Conservation (phyloP, 257 asterid genomes). For the Solanum infundibuliforme region DNA sequence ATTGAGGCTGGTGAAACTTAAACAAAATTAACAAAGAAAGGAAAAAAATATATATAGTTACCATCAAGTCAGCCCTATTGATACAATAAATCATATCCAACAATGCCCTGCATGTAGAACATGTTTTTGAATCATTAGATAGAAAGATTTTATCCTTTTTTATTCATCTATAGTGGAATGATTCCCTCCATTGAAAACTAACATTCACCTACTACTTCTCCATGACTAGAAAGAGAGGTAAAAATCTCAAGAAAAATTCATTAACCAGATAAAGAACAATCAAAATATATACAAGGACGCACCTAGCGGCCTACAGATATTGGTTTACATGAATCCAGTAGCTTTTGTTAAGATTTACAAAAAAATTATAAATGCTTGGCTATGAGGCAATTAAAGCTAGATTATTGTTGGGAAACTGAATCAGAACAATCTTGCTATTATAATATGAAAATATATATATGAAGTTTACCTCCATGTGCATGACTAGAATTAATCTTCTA, state of each 20-base stretch:
- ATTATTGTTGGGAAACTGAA: neutral
- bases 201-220: neutral
- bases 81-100: neutral
- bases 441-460: neutral
- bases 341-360: neutral
- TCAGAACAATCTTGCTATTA: neutral
- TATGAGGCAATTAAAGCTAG: neutral
- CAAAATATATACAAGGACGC: neutral
- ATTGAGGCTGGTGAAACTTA: neutral
- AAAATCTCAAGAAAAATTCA: neutral
- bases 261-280: neutral
- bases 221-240: neutral
- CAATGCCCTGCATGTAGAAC: neutral
- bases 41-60: neutral
- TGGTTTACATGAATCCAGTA: neutral
- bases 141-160: neutral
- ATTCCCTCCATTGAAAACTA: neutral
- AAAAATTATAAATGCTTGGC: neutral
- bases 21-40: neutral
- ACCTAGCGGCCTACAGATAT: neutral
- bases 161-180: neutral
- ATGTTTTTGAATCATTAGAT: neutral
- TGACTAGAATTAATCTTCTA: neutral
- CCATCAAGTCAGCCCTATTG: neutral
- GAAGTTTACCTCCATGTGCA: neutral